Evolutionary conservation across 495 filamentous ascomycete species (phyloP).

Genomic region (Hypoxylon subgilvum): DNA sequence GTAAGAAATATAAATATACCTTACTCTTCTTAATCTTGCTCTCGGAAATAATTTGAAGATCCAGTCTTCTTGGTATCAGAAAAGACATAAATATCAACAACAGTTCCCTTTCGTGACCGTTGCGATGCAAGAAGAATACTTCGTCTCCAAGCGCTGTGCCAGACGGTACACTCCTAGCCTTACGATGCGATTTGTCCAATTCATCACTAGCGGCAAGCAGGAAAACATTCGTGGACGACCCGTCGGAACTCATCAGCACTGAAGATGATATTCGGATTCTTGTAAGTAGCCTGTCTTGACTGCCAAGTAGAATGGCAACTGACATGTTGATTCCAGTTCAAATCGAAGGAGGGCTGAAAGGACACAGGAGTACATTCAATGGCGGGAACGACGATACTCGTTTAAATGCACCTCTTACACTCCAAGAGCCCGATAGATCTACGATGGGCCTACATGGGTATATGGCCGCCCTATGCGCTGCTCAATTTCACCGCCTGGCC

Average conservation of each 20-base stretch:
- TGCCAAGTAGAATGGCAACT: background rate
- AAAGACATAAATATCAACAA: background rate
- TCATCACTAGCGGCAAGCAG: conserved; percentile 43
- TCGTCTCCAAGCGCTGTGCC: conserved; percentile 27
- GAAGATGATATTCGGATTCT: conserved; percentile 11
- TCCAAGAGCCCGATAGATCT: conserved; percentile 16
- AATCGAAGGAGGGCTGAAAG: conserved; percentile 2
- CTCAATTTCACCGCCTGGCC: background rate
- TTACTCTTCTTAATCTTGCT: background rate
- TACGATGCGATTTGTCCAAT: conserved; percentile 41
- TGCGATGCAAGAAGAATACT: conserved; percentile 32
- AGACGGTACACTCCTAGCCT: conserved; percentile 17
- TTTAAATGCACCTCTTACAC: conserved; percentile 26
- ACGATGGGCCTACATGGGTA: background rate
- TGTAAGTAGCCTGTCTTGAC: background rate
- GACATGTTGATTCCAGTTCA: conserved; percentile 9
- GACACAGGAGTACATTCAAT: conserved; percentile 10
- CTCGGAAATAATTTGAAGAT: no score
- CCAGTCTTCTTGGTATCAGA: no score
- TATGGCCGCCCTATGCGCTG: background rate
- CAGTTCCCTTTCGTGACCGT: background rate
- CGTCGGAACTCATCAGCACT: conserved; percentile 29
- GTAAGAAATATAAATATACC: conserved; percentile 22
- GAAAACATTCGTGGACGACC: conserved; percentile 41
- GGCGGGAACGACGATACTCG: conserved; percentile 19